Conservation (phyloP, 2,329 filamentous ascomycete species). For the Plectosphaerella sp. region DNA sequence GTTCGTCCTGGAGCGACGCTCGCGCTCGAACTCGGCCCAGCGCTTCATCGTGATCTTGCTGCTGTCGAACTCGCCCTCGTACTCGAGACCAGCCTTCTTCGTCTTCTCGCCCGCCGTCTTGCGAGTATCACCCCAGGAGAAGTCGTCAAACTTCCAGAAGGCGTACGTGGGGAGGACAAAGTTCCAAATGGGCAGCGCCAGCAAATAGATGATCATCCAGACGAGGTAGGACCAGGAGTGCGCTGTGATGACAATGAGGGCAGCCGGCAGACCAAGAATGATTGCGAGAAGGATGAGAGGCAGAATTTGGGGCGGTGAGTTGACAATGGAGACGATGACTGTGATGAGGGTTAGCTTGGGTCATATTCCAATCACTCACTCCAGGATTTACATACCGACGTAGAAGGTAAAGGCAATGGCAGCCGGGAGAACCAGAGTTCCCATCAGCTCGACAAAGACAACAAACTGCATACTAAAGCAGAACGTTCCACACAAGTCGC, state of each 20-base stretch:
- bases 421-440: slow-evolving; percentile 89
- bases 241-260: slow-evolving; percentile 89
- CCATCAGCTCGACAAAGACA: slow-evolving; percentile 90
- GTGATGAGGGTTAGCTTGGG: slow-evolving; percentile 5
- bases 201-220: slow-evolving; percentile 96
- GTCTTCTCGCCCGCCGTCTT: slow-evolving; percentile 90
- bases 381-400: slow-evolving; percentile 61
- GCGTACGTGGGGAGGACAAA: slow-evolving; percentile 91
- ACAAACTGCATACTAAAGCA: slow-evolving; percentile 99
- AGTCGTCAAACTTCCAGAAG: slow-evolving; percentile 99
- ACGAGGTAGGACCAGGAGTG: slow-evolving; percentile 87
- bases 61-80: slow-evolving; percentile 94
- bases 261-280: slow-evolving; percentile 87
- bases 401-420: slow-evolving; percentile 98
- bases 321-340: slow-evolving; percentile 84
- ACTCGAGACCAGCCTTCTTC: slow-evolving; percentile 81
- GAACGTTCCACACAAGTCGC: slow-evolving; percentile 96
- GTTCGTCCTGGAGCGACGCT: slow-evolving; percentile 44
- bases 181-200: slow-evolving; percentile 95
- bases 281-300: slow-evolving; percentile 83
- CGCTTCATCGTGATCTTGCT: slow-evolving; percentile 99
- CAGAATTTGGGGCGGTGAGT: slow-evolving; percentile 74
- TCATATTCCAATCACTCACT: too few relatives aligned
- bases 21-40: slow-evolving; percentile 91
- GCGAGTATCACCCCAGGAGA: slow-evolving; percentile 96